Evolutionary conservation across 257 asterid species (phyloP).

Genomic region (Jasminum sambac): DNA sequence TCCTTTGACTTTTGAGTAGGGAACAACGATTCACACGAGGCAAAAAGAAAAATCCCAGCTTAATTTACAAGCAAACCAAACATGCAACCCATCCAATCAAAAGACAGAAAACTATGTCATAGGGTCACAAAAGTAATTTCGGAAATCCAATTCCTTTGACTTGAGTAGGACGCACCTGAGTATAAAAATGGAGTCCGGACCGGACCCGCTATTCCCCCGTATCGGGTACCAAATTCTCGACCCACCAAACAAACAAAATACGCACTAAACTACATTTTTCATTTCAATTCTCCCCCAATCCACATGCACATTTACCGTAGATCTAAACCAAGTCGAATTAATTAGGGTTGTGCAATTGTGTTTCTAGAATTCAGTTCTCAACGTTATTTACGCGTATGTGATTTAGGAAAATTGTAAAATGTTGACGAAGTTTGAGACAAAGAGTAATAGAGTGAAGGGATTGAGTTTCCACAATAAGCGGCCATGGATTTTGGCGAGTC

Average conservation of each 20-base stretch:
- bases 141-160: background rate
- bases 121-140: background rate
- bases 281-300: background rate
- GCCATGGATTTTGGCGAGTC: constrained; percentile 25
- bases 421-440: constrained; percentile 39
- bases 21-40: background rate
- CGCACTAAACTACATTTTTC: background rate
- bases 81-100: constrained; percentile 1
- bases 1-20: too few species aligned
- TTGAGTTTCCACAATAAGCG: constrained; percentile 24
- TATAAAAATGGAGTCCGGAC: background rate
- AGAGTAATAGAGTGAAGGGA: constrained; percentile 21
- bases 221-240: background rate
- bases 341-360: constrained; percentile 30
- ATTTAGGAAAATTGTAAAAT: constrained; percentile 25
- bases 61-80: background rate
- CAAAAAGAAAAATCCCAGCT: background rate
- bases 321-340: constrained; percentile 1
- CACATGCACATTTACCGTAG: background rate
- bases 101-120: background rate
- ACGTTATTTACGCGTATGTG: constrained; percentile 2
- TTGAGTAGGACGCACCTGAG: too few species aligned
- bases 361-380: constrained; percentile 25
- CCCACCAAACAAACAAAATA: background rate
- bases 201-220: background rate